These are phyloP conservation scores for Arctium minus DNA, from an alignment of 129 eudicot genomes.

Conservation along the genomic window DNA sequence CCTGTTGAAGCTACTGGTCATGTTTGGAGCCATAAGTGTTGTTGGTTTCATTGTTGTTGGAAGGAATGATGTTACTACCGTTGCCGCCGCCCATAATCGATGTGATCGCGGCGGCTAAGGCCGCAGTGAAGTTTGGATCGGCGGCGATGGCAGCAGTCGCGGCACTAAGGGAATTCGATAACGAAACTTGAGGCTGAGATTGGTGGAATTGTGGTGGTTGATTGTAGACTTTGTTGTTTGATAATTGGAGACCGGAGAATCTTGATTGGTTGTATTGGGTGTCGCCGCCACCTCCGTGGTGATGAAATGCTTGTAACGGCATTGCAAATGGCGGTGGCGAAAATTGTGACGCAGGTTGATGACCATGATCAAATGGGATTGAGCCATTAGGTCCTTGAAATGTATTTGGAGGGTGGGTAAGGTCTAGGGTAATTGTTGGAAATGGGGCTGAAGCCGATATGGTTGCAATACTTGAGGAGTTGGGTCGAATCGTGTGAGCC, in stretches of 20 bases:
- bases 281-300: slow-evolving; percentile 36
- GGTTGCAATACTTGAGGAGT: slow-evolving; percentile 61
- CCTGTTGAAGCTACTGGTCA: slow-evolving; percentile 16
- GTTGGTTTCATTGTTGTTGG: slow-evolving; percentile 24
- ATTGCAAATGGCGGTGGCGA: not conserved
- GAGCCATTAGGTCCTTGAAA: slow-evolving; percentile 10
- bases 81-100: slow-evolving; percentile 55
- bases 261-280: slow-evolving; percentile 46
- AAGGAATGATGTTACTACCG: not conserved
- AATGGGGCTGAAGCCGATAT: slow-evolving; percentile 91
- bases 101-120: slow-evolving; percentile 80
- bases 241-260: slow-evolving; percentile 61
- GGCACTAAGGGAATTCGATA: slow-evolving; percentile 56
- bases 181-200: slow-evolving; percentile 24
- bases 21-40: not conserved
- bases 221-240: slow-evolving; percentile 26
- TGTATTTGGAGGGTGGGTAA: slow-evolving; percentile 71
- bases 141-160: slow-evolving; percentile 80
- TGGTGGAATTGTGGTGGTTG: slow-evolving; percentile 18
- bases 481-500: slow-evolving; percentile 61
- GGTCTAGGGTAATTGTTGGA: slow-evolving; percentile 85
- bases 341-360: slow-evolving; percentile 30
- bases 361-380: slow-evolving; percentile 16
- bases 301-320: slow-evolving; percentile 32
- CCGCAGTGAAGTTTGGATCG: slow-evolving; percentile 95